Evolutionary conservation across 2,329 filamentous ascomycete species (phyloP), one percentile per base, ranked within the genome.

Genomic region (Dendryphion nanum): DNA sequence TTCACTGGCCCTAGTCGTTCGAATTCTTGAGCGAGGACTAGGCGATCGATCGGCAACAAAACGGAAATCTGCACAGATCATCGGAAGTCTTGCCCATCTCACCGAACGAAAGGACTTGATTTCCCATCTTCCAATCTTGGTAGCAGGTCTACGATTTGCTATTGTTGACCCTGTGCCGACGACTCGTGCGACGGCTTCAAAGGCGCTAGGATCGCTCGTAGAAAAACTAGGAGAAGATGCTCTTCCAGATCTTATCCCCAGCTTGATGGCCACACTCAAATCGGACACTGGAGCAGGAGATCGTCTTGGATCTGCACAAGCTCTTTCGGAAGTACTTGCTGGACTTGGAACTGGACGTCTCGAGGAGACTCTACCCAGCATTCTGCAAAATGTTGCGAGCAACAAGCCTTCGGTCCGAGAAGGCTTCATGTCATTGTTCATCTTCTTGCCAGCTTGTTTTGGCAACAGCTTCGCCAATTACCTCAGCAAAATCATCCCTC

Each of bases 381-480:
- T 98, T 53, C 71, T 98, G 28, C 91, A 97, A 59, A 98, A 98
- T 58, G 91, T 95, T 50, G 83, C 89, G 52, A 97, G 91, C 56
- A 81, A 85, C 51, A 96, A 95, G 68, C 66, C 93, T 14, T 82
- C 89, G 38, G 89, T 98, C 48, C 83, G 93, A 55, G 93, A 98
- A 74, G 93, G 93, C 31, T 98, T 98, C 73, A 98, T 98, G 93
- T 96, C 93, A 6, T 78, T 98, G 28, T 98, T 98, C 70, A 97
- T 98, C 51, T 98, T 96, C 78, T 81, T 98, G 71, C 93, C 93
- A 10, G 93, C 95, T 37, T 98, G 93, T 71, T 98, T 98, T 57
- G 93, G 93, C 58, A 98, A 98, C 76, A 95, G 90, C 66, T 98
- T 98, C 60, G 86, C 93, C 53, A 89, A 89, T 61, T 98, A 98